A percentile compares a stretch with the other conserved stretches of the same genome.
Conservation (phyloP, 345 rosid genomes). For the Mangifera indica region DNA sequence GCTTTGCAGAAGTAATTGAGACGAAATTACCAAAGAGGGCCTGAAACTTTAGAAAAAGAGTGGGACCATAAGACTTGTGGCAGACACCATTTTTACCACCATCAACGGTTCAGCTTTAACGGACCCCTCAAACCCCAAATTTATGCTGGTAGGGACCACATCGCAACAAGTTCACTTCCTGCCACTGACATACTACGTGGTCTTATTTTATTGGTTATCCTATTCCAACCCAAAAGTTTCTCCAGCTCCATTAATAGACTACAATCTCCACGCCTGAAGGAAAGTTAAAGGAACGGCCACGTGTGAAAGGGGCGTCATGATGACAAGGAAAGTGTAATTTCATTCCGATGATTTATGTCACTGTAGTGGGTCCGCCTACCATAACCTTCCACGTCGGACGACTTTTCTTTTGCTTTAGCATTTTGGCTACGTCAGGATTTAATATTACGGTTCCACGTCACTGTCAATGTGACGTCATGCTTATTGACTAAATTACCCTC, state of each 20-base stretch:
- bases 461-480: constrained; percentile 28
- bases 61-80: constrained; percentile 26
- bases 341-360: constrained; percentile 36
- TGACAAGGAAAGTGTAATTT: constrained; percentile 36
- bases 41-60: neutral
- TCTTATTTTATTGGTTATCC: neutral
- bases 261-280: constrained; percentile 45
- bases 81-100: constrained; percentile 34
- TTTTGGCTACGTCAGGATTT: constrained; percentile 21
- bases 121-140: neutral
- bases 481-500: constrained; percentile 11
- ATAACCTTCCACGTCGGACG: constrained; percentile 17
- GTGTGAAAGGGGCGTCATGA: constrained; percentile 34
- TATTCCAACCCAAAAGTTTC: neutral
- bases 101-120: constrained; percentile 31
- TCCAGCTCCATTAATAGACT: constrained; percentile 4
- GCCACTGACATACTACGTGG: constrained; percentile 15
- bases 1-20: too few species aligned
- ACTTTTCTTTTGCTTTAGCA: neutral
- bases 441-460: constrained; percentile 20
- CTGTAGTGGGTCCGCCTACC: neutral
- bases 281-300: constrained; percentile 27
- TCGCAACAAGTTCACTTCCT: constrained; percentile 4
- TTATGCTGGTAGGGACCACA: constrained; percentile 23
- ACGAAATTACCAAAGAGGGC: neutral